Base-by-base conservation (phyloP, 176 grass and related monocot genomes). In the Bothriochloa decipiens region DNA sequence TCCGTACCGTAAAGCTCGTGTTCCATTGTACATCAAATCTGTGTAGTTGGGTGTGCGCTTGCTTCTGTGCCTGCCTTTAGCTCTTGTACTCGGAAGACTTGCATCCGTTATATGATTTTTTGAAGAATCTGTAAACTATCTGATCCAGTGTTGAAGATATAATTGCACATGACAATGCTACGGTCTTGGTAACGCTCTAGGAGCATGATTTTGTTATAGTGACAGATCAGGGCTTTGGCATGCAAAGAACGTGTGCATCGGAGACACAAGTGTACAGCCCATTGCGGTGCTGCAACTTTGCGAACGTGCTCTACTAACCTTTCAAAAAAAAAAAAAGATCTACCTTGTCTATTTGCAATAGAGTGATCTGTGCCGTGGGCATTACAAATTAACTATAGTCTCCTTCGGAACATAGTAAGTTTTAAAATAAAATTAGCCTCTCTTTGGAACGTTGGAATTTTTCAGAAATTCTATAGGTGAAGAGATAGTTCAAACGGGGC, bases 1-100 rank as follows among this genome's bases (percentile, higher is more conserved):
- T 8, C 57, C 47, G n/a, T 40, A 23, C n/a, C 40, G 62, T 80
- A 81, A 85, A 85, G 63, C 76, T 85, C 22, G 23, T 68, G 29
- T 85, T 10, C 67, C 50, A 52, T 62, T 77, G 63, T 47, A 36
- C 33, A 20, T 55, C 50, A 36, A 20, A 20, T 57, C 43, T 16
- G n/a, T 49, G 33, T 62, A 13, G 23, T 75, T 75, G 23, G 76
- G 39, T 76, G n/a, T 81, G 60, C 32, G 76, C 47, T 80, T 79
- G 43, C 67, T 75, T 72, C 15, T 67, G n/a, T 70, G 50, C 47
- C 32, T 1, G 70, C 35, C 32, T 29, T 11, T 75, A 15, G 58
- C 65, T 74, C 28, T 6, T 75, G 43, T 66, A 71, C 15, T 74
- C 22, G 17, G 68, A 4, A 23, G 75, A 12, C 9, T 25, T 74